Base-by-base conservation (phyloP, 495 filamentous ascomycete genomes). In the Podospora pseudopauciseta region DNA sequence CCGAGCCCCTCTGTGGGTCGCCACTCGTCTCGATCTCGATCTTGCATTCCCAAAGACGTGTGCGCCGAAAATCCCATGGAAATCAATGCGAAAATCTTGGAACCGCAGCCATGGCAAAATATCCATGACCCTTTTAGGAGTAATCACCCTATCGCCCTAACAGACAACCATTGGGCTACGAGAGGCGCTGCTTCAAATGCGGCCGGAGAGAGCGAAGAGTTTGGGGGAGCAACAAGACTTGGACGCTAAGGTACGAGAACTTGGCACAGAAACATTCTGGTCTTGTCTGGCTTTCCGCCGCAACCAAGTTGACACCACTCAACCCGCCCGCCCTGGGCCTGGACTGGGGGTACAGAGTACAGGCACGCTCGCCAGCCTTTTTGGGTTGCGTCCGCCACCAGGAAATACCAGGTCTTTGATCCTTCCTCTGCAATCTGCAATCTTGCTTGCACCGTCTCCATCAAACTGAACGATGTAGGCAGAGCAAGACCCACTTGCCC, bases 401-500 rank as follows among this genome's bases (percentile, higher is more conserved):
- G 55, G 18, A 18, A 26, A 19, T 58, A 7, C 54, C 16, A 11
- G 16, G 0, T 23, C 54, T 57, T 57, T 5, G 23, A 2, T 6
- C 19, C 19, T 26, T 58, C n/a, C 13, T 20, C 55, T 32, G 30
- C 30, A 5, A 23, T 58, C 55, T 19, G 23, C n/a, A 58, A 58
- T 58, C 55, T n/a, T 58, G 39, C 39, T 49, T 49, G 39, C 39
- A 58, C 55, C 9, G 23, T 58, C n/a, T 58, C 55, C 55, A 58
- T 58, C 7, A 5, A 7, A 19, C 55, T 26, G 23, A 19, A 58
- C n/a, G 55, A 58, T 58, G n/a, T 5, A 58, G 55, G 23, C 55
- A 19, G n/a, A 7, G 7, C 55, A 9, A 6, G n/a, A 15, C 55
- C 23, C n/a, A 19, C 55, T 26, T 13, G 55, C n/a, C 55, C 5